Evolutionary conservation across 176 grass and related monocot species (phyloP).

Genomic region (Zea luxurians): DNA sequence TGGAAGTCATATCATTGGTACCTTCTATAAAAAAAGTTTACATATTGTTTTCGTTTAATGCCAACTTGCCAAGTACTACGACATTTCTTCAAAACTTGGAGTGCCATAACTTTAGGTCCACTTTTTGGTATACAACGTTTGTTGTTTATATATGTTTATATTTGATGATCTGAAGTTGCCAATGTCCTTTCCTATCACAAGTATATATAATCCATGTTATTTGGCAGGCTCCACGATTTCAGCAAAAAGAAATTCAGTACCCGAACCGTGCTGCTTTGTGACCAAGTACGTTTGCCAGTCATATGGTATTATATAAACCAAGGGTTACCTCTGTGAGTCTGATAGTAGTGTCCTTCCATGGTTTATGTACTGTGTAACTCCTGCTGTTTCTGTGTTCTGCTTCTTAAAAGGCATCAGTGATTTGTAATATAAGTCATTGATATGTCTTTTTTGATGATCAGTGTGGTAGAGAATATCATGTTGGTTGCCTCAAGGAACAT

Average conservation of each 20-base stretch:
- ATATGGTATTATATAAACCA: not conserved
- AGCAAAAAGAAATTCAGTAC: slow-evolving; percentile 84
- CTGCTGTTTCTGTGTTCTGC: slow-evolving; percentile 15
- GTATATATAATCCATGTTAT: slow-evolving; percentile 8
- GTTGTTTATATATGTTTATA: slow-evolving; percentile 15
- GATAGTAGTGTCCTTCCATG: slow-evolving; percentile 7
- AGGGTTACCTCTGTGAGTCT: not conserved
- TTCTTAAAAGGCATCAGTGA: not conserved
- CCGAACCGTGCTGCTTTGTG: slow-evolving; percentile 88
- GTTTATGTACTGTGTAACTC: slow-evolving; percentile 23
- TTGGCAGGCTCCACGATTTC: slow-evolving; percentile 82
- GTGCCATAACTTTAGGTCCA: slow-evolving; percentile 3
- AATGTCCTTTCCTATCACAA: not conserved
- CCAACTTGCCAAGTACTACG: not conserved
- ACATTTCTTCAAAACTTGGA: slow-evolving; percentile 21
- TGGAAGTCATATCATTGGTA: not conserved
- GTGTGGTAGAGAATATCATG: slow-evolving; percentile 97
- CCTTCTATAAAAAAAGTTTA: slow-evolving; percentile 4
- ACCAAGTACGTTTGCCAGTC: slow-evolving; percentile 64
- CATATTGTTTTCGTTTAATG: not conserved
- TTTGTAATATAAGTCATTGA: slow-evolving; percentile 15
- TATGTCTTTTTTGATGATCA: slow-evolving; percentile 44
- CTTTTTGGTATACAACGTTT: slow-evolving; percentile 23
- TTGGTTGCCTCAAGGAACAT: slow-evolving; percentile 88
- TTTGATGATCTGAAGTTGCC: slow-evolving; percentile 12